Base-by-base conservation (phyloP, 345 rosid species). In the Viola odorata region DNA sequence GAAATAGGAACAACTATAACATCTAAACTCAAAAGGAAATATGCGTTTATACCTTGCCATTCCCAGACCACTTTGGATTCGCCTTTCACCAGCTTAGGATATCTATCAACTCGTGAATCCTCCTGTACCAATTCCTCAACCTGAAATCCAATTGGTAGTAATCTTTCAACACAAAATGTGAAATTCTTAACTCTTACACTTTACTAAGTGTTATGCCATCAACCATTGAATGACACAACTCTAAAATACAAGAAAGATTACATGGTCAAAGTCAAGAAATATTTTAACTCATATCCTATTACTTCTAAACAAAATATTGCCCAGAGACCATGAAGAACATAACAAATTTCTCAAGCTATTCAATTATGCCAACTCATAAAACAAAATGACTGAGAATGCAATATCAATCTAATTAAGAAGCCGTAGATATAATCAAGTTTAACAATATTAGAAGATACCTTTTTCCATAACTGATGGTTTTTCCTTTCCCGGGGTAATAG, bases 61-160 rank as follows among this genome's bases (percentile, higher is more conserved):
- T 92, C 96, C 96, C 96, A 92, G 53, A 89, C 96, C 54, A 85
- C 96, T 71, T 80, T 92, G 48, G 91, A 82, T 77, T 92, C 96
- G 61, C 96, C 96, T 75, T 82, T 92, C 59, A 92, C 77, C 37
- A 92, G 56, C 77, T 85, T 87, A 7, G 89, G 94, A 63, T 85
- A 85, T 50, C 63, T 85, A 76, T 92, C 96, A 57, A 87, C 81
- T 65, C 96, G 88, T 55, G 98, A 85, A 74, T 91, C 98, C 74
- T 89, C 98, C 64, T 79, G 89, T 60, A 85, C 78, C 60, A 91
- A 69, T 78, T 84, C 85, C 78, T 87, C 96, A 67, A 92, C 94
- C 98, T 89, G 77, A 12, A 47, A 47, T 47, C 1, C 12, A 47
- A 47, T 23, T 23, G 32, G 32, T 23, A 23, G 1, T 23, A 23